Evolutionary conservation across 805 yeast species (phyloP).

Genomic region (Suhomyces pyralidae): DNA sequence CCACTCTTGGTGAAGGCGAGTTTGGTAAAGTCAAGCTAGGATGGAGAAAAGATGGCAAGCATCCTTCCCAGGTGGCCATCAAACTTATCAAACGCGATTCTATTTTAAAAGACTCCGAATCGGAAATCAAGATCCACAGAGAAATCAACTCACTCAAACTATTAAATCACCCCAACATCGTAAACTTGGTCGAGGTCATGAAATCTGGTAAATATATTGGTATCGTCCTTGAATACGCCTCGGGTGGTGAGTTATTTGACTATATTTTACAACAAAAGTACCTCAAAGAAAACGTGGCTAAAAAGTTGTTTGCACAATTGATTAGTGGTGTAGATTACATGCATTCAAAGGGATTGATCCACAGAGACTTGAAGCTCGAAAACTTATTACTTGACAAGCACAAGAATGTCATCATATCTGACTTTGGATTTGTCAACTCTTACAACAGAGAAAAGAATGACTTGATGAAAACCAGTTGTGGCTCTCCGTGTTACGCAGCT

Average conservation of each 20-base stretch:
- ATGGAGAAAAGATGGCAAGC: constrained; percentile 83
- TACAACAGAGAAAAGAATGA: constrained; percentile 59
- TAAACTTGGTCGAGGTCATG: constrained; percentile 84
- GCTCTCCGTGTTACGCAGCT: constrained; percentile 98
- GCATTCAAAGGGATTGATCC: constrained; percentile 78
- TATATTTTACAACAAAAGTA: constrained; percentile 83
- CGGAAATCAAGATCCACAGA: constrained; percentile 84
- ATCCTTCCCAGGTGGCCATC: constrained; percentile 86
- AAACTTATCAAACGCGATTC: constrained; percentile 86
- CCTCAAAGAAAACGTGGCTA: constrained; percentile 82
- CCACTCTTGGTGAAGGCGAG: constrained; percentile 96
- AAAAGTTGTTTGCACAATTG: constrained; percentile 85
- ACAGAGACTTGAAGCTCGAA: constrained; percentile 73
- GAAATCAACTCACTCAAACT: constrained; percentile 89
- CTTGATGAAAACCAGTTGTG: constrained; percentile 91
- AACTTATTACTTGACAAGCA: constrained; percentile 78
- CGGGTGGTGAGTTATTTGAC: constrained; percentile 96
- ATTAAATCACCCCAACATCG: constrained; percentile 90
- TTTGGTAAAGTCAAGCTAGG: constrained; percentile 97
- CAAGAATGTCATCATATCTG: constrained; percentile 81
- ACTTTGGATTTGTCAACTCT: constrained; percentile 93
- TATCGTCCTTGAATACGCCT: constrained; percentile 92
- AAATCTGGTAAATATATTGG: constrained; percentile 95
- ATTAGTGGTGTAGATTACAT: constrained; percentile 90
- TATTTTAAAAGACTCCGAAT: constrained; percentile 80